Evolutionary conservation across 2,329 filamentous ascomycete genomes (phyloP), one percentile per base, ranked within the genome.

Genomic region (Fusarium sp.): DNA sequence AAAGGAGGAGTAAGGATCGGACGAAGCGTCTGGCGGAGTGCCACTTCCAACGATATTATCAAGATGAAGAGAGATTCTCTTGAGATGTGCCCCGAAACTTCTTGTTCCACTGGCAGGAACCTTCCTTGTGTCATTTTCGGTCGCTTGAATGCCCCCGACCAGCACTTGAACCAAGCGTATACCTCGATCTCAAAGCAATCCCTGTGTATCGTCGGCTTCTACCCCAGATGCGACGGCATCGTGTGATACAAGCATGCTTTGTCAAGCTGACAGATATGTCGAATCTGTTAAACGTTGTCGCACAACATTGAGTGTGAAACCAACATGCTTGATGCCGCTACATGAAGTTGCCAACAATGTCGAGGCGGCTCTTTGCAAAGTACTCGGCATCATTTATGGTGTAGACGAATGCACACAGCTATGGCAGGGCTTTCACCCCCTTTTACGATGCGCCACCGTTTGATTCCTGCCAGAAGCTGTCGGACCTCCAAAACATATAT

Each of bases 231-330:
- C 44, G 63, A 69, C 67, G 25, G 27, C 56, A 46, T 60, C 23
- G 49, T 39, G 52, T 46, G 33, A 39, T 44, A 72, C 48, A 49
- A n/a, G 45, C 45, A 54, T 66, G 52, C 46, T 76, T 73, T 72
- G 63, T 76, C 70, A 75, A 70, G 64, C 62, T 73, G 73, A 63
- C 69, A 66, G 60, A 66, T 42, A 41, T 54, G 42, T 61, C 51
- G 58, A 48, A 60, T 67, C 44, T 70, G 25, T 39, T 44, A 42
- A 60, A 52, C 35, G 31, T n/a, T 21, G 42, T 52, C 51, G 35
- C 62, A 46, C 61, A 21, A 39, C 37, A 59, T 44, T 46, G 18
- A 27, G 37, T 18, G 23, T 51, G 41, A 38, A 37, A 54, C 44
- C 39, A 45, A 29, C 25, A 56, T 57, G 12, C n/a, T 49, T 54